Evolutionary conservation across 2,329 filamentous ascomycete species (phyloP).

Genomic region (Venturia aucupariae): DNA sequence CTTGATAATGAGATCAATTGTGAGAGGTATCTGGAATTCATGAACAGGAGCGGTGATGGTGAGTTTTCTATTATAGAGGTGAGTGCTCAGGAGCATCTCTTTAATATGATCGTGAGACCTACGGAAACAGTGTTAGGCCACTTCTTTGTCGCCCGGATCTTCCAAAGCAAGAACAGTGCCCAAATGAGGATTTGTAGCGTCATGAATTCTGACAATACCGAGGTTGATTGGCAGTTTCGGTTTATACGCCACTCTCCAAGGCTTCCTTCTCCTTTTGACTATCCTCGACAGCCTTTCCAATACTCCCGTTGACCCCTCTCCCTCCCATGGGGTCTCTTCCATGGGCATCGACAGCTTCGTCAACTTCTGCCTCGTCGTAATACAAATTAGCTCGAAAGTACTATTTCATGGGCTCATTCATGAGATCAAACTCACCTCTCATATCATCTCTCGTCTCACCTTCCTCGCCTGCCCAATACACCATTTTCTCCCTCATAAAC

Average conservation of each 20-base stretch:
- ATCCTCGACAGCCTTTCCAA: conserved; percentile 18
- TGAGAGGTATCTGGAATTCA: no score
- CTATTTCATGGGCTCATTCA: not conserved
- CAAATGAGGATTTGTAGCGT: not conserved
- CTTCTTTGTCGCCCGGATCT: not conserved
- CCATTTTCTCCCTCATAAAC: conserved; percentile 68
- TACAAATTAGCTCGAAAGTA: not conserved
- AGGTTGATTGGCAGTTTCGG: no score
- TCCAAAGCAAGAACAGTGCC: not conserved
- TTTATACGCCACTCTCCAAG: not conserved
- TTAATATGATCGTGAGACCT: not conserved
- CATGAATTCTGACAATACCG: not conserved
- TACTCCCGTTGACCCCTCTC: conserved; percentile 32
- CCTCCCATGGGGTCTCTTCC: conserved; percentile 36
- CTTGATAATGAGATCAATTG: not conserved
- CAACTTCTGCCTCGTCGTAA: conserved; percentile 10
- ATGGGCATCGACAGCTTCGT: conserved; percentile 12
- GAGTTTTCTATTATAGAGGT: no score
- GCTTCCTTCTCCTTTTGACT: conserved; percentile 8
- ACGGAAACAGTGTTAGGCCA: not conserved
- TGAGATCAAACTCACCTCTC: conserved; percentile 30
- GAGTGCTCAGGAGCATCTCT: not conserved
- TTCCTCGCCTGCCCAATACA: conserved; percentile 43
- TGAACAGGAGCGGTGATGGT: no score
- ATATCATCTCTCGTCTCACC: conserved; percentile 38